Conservation (phyloP, 2,329 filamentous ascomycete genomes). For the Fusarium hostae region DNA sequence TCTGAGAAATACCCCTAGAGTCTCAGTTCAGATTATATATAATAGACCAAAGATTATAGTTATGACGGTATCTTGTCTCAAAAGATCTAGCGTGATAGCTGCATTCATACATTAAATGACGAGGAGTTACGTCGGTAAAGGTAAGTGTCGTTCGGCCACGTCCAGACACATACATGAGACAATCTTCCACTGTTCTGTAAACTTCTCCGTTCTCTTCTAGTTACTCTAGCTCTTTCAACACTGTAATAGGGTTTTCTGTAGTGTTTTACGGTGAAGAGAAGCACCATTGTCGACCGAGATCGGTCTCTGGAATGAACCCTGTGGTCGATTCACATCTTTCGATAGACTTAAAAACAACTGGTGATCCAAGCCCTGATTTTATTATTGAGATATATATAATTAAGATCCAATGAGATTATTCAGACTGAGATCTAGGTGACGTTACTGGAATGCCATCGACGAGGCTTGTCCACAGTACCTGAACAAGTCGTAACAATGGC, state of each 20-base stretch:
- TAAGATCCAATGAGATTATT: background rate
- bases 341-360: too few species aligned
- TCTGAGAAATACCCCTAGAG: background rate
- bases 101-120: too few species aligned
- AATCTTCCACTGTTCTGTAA: too few species aligned
- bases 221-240: background rate
- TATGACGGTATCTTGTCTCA: background rate
- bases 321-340: too few species aligned
- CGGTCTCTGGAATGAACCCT: background rate
- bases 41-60: background rate
- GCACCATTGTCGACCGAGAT: background rate
- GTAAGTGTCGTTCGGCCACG: background rate
- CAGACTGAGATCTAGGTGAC: background rate
- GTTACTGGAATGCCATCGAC: background rate
- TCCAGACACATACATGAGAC: background rate
- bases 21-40: background rate
- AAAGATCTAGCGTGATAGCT: background rate
- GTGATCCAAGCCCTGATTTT: background rate
- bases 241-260: background rate
- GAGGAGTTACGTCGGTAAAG: background rate
- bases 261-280: background rate
- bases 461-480: too few species aligned
- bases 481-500: background rate
- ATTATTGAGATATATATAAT: background rate
- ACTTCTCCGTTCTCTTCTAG: accelerated